Evolutionary conservation across 352 stramenopile genomes (phyloP).

Genomic region (Pythium phragmitis): DNA sequence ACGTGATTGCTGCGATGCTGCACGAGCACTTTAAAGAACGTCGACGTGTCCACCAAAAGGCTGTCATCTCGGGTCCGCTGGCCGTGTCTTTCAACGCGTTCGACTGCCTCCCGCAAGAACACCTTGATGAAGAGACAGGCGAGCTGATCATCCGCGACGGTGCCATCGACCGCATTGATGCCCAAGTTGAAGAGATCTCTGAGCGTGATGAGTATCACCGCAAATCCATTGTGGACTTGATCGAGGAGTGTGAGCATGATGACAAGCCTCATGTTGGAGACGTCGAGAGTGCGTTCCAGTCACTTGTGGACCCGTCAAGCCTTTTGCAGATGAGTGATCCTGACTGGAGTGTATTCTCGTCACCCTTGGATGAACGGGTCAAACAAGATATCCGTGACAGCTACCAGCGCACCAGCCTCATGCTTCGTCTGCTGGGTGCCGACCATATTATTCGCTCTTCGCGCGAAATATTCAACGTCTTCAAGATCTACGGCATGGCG

Average conservation of each 20-base stretch:
- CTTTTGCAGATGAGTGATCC: neutral
- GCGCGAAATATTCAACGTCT: slow-evolving; percentile 74
- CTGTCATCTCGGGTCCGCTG: slow-evolving; percentile 34
- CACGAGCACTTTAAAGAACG: slow-evolving; percentile 57
- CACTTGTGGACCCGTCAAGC: neutral
- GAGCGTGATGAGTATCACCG: slow-evolving; percentile 14
- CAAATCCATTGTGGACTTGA: slow-evolving; percentile 37
- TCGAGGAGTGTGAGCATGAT: slow-evolving; percentile 39
- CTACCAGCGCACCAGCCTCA: neutral
- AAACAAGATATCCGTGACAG: neutral
- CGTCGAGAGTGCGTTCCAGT: slow-evolving; percentile 10
- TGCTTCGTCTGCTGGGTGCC: slow-evolving; percentile 9
- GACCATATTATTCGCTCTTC: slow-evolving; percentile 57
- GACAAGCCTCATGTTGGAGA: slow-evolving; percentile 8
- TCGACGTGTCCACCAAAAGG: slow-evolving; percentile 27
- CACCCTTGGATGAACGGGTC: neutral
- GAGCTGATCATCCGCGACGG: slow-evolving; percentile 49
- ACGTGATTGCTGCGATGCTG: slow-evolving; percentile 52
- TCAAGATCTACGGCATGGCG: slow-evolving; percentile 82
- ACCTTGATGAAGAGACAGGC: slow-evolving; percentile 56
- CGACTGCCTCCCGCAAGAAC: slow-evolving; percentile 52
- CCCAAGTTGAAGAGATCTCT: slow-evolving; percentile 11
- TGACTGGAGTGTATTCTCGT: neutral
- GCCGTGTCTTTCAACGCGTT: slow-evolving; percentile 61
- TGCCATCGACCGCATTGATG: slow-evolving; percentile 25